Evolutionary conservation across 148 eudicot genomes (phyloP).

Genomic region (Rhododendron henanense): DNA sequence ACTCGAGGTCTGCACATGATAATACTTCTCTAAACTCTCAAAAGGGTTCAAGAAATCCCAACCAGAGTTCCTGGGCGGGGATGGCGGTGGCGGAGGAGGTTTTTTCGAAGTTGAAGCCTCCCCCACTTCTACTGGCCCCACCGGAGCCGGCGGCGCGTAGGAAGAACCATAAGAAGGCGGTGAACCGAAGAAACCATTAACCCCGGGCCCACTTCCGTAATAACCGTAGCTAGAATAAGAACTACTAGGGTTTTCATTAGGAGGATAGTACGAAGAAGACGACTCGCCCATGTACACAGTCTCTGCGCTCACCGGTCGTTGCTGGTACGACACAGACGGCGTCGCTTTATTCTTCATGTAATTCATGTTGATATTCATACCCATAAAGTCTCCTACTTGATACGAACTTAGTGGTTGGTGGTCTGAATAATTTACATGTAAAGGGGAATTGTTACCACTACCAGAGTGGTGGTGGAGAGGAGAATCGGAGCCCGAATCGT

Average conservation of each 20-base stretch:
- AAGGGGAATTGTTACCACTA: conserved; percentile 6
- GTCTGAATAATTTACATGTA: neutral
- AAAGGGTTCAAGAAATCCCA: conserved; percentile 92
- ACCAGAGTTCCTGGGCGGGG: conserved; percentile 56
- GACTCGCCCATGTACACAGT: conserved; percentile 46
- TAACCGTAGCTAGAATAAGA: conserved; percentile 23
- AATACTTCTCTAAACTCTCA: conserved; percentile 54
- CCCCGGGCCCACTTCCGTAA: conserved; percentile 29
- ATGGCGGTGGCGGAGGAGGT: conserved; percentile 69
- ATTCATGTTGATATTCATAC: conserved; percentile 36
- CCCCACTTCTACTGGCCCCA: conserved; percentile 4
- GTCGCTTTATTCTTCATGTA: conserved; percentile 69
- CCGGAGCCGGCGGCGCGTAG: conserved; percentile 6
- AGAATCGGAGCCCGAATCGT: conserved; percentile 25
- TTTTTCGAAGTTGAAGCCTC: conserved; percentile 36
- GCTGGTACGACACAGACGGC: conserved; percentile 62
- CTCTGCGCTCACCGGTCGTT: conserved; percentile 46
- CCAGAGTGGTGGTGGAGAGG: conserved; percentile 35
- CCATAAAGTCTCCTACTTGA: conserved; percentile 16
- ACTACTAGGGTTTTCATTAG: conserved; percentile 23
- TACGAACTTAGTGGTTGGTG: conserved; percentile 14
- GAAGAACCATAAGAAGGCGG: conserved; percentile 22
- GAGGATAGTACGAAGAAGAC: conserved; percentile 38
- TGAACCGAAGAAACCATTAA: conserved; percentile 24
- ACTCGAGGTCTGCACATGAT: conserved; percentile 66